Evolutionary conservation across 176 grass and related monocot genomes (phyloP).

Genomic region (Carex scoparia): DNA sequence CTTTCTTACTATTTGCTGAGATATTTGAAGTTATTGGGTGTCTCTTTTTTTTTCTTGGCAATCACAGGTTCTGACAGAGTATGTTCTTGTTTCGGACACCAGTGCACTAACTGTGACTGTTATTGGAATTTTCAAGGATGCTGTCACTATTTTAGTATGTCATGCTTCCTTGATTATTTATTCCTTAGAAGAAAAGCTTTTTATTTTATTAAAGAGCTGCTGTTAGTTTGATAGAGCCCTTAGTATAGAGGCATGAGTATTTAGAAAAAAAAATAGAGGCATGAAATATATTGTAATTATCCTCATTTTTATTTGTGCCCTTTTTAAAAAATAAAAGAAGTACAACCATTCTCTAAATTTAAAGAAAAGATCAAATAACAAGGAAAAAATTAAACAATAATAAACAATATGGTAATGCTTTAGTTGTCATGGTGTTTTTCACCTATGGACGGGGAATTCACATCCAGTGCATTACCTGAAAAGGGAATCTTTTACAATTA

Average conservation of each 20-base stretch:
- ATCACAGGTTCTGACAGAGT: constrained; percentile 94
- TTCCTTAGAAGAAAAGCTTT: neutral
- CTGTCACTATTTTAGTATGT: constrained; percentile 91
- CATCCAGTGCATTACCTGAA: too few relatives aligned
- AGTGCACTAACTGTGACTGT: constrained; percentile 95
- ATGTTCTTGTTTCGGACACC: constrained; percentile 85
- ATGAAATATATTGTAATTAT: neutral
- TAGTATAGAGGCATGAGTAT: neutral
- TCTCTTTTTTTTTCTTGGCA: constrained; percentile 1
- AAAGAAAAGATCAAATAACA: neutral
- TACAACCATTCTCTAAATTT: neutral
- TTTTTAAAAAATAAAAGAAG: neutral
- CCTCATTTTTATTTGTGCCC: neutral
- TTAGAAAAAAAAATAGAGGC: neutral
- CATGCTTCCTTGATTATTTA: neutral
- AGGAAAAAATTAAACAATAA: too few relatives aligned
- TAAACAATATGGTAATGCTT: too few relatives aligned
- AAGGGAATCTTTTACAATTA: too few relatives aligned
- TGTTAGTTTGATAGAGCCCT: neutral
- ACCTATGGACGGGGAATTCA: too few relatives aligned
- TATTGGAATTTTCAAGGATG: constrained; percentile 91
- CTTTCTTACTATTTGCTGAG: neutral
- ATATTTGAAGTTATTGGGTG: neutral
- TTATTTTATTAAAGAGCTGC: neutral
- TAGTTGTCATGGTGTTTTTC: too few relatives aligned